Percentiles rank a stretch among this genome's conserved stretches.
These are phyloP conservation scores for Cenchrus purpureus DNA, from an alignment of 176 grass and related monocot genomes.

Conservation along the genomic window DNA sequence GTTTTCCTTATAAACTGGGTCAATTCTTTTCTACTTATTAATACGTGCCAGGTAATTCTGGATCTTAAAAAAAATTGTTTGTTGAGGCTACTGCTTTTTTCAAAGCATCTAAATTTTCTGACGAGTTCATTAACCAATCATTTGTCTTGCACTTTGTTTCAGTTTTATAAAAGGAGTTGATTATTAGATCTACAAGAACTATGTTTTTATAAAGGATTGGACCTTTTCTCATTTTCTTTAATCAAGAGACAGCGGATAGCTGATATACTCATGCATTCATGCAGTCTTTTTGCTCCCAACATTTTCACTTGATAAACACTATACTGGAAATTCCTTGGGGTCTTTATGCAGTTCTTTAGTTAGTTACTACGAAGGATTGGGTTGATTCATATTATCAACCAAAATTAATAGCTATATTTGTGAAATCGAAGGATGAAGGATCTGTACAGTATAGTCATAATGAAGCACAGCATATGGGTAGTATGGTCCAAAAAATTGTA, in stretches of 20 bases:
- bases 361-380: background rate
- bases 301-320: background rate
- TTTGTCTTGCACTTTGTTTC: too few species aligned
- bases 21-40: too few species aligned
- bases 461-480: background rate
- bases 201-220: background rate
- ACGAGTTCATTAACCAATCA: background rate
- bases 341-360: background rate
- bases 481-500: background rate
- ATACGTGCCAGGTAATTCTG: too few species aligned
- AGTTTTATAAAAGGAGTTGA: background rate
- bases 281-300: background rate
- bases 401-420: background rate
- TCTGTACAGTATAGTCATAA: background rate
- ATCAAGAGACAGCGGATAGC: background rate
- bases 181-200: background rate
- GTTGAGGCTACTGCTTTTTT: background rate
- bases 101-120: background rate
- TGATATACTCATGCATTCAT: background rate
- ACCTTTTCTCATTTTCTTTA: background rate
- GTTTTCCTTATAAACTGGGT: too few species aligned
- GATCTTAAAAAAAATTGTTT: too few species aligned
- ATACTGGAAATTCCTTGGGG: background rate
- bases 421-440: background rate
- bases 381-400: constrained; percentile 20